Evolutionary conservation across 176 grass and related monocot species (phyloP).

Genomic region (Phoenix roebelenii): DNA sequence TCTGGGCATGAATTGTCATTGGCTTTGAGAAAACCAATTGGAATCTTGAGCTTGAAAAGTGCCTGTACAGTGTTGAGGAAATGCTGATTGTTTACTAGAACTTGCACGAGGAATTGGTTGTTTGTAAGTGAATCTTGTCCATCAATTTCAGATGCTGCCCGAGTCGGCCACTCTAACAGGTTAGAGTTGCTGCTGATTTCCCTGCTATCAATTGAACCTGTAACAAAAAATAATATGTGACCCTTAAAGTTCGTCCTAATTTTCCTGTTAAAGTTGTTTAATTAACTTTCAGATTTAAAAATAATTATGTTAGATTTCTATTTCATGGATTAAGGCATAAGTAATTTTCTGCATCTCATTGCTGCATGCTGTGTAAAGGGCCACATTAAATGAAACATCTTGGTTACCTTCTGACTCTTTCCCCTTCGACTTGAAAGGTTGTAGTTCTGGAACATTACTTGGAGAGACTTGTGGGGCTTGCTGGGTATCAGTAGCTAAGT

Average conservation of each 20-base stretch:
- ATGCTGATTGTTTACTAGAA: constrained; percentile 47
- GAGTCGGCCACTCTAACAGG: constrained; percentile 29
- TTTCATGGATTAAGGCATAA: too few species aligned
- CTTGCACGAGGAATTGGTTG: constrained; percentile 43
- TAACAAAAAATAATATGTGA: not conserved
- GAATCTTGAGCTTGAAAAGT: constrained; percentile 31
- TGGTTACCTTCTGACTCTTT: constrained; percentile 29
- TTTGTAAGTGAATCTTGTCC: constrained; percentile 35
- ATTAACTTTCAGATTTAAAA: too few species aligned
- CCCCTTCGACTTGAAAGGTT: constrained; percentile 11
- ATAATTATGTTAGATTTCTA: too few species aligned
- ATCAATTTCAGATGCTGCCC: constrained; percentile 5
- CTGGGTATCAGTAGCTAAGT: constrained; percentile 8
- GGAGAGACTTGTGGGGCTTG: constrained; percentile 8
- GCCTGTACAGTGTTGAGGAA: constrained; percentile 43
- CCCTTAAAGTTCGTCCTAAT: not conserved
- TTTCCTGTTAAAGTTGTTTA: too few species aligned
- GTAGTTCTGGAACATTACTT: constrained; percentile 8
- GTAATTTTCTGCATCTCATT: too few species aligned
- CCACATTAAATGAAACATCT: not conserved
- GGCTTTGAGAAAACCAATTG: constrained; percentile 13
- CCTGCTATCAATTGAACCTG: not conserved
- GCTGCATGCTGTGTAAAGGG: too few species aligned
- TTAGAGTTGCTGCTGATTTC: not conserved
- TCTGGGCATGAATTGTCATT: constrained; percentile 20